phyloP scores from a whole-genome alignment of 169 alveolate species.

The Plasmodium adleri region DNA sequence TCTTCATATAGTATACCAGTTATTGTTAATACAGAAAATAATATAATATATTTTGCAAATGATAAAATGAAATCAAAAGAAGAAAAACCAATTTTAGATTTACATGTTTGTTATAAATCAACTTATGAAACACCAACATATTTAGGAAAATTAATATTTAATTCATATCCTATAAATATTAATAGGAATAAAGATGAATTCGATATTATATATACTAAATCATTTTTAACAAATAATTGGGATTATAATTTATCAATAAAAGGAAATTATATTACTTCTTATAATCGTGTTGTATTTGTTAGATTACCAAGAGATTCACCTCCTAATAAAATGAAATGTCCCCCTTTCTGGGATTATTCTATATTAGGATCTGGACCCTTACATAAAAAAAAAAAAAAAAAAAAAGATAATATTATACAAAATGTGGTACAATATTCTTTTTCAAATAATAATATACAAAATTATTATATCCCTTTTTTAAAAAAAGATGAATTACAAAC shows the following conservation, averaged over 20 bases:
- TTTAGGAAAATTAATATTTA: conserved; percentile 58
- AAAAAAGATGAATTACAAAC: conserved; percentile 70
- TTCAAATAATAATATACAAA: conserved; percentile 12
- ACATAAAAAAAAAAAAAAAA: conserved; percentile 30
- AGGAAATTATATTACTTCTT: conserved; percentile 44
- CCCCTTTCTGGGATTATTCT: conserved; percentile 72
- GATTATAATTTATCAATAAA: conserved; percentile 31
- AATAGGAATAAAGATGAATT: conserved; percentile 18
- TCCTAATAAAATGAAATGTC: conserved; percentile 18
- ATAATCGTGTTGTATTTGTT: conserved; percentile 48
- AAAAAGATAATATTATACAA: conserved; percentile 6
- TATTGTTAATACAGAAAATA: conserved; percentile 36
- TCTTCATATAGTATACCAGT: conserved; percentile 48
- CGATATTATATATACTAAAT: conserved; percentile 54
- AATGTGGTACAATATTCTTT: conserved; percentile 27
- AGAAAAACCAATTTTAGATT: conserved; percentile 49
- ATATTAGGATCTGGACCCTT: conserved; percentile 59
- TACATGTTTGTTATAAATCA: conserved; percentile 54
- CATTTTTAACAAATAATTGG: conserved; percentile 72
- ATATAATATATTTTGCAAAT: conserved; percentile 38
- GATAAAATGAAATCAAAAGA: conserved; percentile 48
- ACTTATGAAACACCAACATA: conserved; percentile 1
- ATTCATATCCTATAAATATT: conserved; percentile 41
- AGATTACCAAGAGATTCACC: conserved; percentile 20
- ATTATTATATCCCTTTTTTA: conserved; percentile 52